Evolutionary conservation across 1,284 basidiomycete genomes (phyloP).

Genomic region (Apiotrichum sp.): DNA sequence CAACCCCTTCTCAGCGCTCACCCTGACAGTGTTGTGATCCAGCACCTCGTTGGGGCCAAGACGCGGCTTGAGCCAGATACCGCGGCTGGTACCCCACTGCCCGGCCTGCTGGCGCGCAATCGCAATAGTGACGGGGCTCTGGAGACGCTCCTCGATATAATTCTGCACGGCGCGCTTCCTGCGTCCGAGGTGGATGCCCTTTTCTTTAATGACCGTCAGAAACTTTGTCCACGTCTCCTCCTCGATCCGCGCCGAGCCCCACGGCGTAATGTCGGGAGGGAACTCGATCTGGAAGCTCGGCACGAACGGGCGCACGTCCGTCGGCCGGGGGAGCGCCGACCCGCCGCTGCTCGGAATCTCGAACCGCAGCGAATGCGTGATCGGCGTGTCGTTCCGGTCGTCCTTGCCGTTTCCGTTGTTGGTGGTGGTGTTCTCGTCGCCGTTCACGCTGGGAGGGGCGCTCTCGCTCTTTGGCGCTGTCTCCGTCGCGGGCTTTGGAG

Average conservation of each 20-base stretch:
- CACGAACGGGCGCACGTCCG: constrained; percentile 12
- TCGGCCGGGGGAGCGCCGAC: constrained; percentile 1
- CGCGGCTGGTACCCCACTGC: constrained; percentile 47
- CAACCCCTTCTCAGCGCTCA: constrained; percentile 33
- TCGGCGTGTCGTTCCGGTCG: constrained; percentile 11
- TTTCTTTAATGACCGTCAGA: constrained; percentile 18
- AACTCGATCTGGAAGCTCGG: constrained; percentile 30
- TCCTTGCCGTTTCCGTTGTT: not conserved
- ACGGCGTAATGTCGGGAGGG: constrained; percentile 51
- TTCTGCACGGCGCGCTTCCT: constrained; percentile 27
- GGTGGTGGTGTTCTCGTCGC: not conserved
- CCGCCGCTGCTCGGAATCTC: constrained; percentile 2
- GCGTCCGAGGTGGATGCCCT: constrained; percentile 17
- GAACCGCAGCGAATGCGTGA: constrained; percentile 16
- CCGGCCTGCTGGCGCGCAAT: constrained; percentile 20
- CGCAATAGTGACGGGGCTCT: constrained; percentile 64
- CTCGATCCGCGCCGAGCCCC: constrained; percentile 58
- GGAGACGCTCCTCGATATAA: constrained; percentile 60
- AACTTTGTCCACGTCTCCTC: constrained; percentile 52
- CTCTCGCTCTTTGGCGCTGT: constrained; percentile 1
- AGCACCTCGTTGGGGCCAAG: constrained; percentile 56
- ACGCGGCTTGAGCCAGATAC: constrained; percentile 70
- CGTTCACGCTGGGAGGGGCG: not conserved
- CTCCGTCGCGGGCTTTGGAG: not conserved
- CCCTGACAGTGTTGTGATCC: constrained; percentile 71